Conservation (phyloP, 768 basidiomycete genomes). For the Porpolomopsis calyptriformis region DNA sequence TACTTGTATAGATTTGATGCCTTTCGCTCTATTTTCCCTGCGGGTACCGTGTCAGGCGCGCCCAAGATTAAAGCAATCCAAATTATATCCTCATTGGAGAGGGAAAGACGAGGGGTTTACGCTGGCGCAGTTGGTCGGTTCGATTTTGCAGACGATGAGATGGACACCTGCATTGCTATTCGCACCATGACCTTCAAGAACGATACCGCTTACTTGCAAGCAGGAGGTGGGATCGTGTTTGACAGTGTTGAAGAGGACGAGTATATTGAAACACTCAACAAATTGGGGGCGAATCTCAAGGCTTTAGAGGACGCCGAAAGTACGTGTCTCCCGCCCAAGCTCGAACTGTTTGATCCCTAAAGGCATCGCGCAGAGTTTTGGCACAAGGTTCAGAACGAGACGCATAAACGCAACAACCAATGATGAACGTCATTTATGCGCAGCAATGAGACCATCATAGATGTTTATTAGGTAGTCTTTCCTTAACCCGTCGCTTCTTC, state of each 20-base stretch:
- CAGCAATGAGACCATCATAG: constrained; percentile 8
- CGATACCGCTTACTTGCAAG: constrained; percentile 84
- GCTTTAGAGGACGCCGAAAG: constrained; percentile 85
- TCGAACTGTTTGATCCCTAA: constrained; percentile 13
- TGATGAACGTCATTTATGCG: constrained; percentile 12
- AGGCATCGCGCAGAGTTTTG: constrained; percentile 44
- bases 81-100: constrained; percentile 76
- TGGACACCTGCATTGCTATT: constrained; percentile 99
- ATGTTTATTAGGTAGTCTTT: constrained; percentile 8
- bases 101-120: constrained; percentile 86
- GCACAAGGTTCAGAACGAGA: constrained; percentile 49
- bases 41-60: constrained; percentile 96
- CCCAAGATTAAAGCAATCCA: constrained; percentile 99
- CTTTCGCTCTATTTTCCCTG: constrained; percentile 97
- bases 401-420: constrained; percentile 15
- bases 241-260: constrained; percentile 98
- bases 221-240: constrained; percentile 94
- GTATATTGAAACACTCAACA: constrained; percentile 91
- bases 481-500: constrained; percentile 10
- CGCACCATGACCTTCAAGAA: constrained; percentile 97
- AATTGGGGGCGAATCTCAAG: constrained; percentile 75
- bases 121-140: constrained; percentile 98
- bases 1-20: constrained; percentile 74
- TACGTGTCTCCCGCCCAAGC: constrained; percentile 30
- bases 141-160: constrained; percentile 87